Conservation (phyloP, 805 yeast genomes). For the Priceomyces carsonii region DNA sequence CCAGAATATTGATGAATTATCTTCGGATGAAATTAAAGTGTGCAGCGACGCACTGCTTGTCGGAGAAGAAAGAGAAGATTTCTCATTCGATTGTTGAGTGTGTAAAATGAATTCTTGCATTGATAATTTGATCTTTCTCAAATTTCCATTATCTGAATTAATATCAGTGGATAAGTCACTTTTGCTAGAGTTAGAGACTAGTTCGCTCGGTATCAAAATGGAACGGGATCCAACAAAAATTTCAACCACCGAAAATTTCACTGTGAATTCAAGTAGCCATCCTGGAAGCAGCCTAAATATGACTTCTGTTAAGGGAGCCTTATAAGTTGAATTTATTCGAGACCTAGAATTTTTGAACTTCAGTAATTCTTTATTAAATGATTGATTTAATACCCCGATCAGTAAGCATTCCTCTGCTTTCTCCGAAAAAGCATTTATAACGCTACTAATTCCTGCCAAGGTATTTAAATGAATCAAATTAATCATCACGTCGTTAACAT, state of each 20-base stretch:
- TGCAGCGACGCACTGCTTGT: slow-evolving; percentile 27
- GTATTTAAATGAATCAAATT: slow-evolving; percentile 31
- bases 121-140: slow-evolving; percentile 17
- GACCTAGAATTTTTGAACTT: not conserved
- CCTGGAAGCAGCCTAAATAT: slow-evolving; percentile 28
- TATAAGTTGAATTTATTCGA: not conserved
- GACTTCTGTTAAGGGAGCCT: slow-evolving; percentile 10
- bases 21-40: slow-evolving; percentile 18
- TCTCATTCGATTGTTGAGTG: slow-evolving; percentile 7
- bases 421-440: slow-evolving; percentile 27
- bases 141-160: slow-evolving; percentile 12
- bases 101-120: slow-evolving; percentile 13
- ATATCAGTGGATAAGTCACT: slow-evolving; percentile 17
- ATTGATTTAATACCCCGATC: slow-evolving; percentile 28
- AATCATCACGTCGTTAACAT: slow-evolving; percentile 20
- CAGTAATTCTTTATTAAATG: slow-evolving; percentile 22
- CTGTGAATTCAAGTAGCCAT: slow-evolving; percentile 31
- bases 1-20: slow-evolving; percentile 22
- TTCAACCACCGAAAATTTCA: slow-evolving; percentile 15
- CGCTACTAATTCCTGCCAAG: slow-evolving; percentile 29
- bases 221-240: slow-evolving; percentile 40
- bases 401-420: slow-evolving; percentile 24
- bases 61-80: slow-evolving; percentile 1
- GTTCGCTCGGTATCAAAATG: slow-evolving; percentile 30
- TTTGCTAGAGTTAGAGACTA: slow-evolving; percentile 12